Percentiles rank a stretch among this genome's conserved stretches.
These are phyloP conservation scores for Gleditsia sinensis DNA, from an alignment of 306 rosid genomes.

Conservation along the genomic window DNA sequence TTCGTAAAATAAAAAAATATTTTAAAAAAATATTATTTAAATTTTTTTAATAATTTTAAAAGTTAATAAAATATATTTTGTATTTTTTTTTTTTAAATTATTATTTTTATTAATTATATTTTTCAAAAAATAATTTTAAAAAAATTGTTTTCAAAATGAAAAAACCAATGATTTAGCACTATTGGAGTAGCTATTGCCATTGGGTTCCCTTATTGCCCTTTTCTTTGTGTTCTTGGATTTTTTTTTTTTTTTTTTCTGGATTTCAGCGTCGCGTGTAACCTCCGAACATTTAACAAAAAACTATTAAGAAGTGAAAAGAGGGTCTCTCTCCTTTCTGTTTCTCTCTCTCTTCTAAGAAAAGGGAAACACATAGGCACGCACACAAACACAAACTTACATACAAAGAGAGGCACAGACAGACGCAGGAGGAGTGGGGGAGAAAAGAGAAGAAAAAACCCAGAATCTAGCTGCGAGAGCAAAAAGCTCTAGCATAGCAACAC, in stretches of 20 bases:
- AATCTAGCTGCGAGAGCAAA: slow-evolving; percentile 33
- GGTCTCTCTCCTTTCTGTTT: not conserved
- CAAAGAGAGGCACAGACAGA: slow-evolving; percentile 13
- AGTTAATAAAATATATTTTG: too few species aligned
- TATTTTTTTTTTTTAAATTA: too few species aligned
- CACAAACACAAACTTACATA: slow-evolving; percentile 20
- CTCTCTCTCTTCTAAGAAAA: not conserved
- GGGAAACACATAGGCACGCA: slow-evolving; percentile 11
- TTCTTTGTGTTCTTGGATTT: not conserved
- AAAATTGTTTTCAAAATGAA: too few species aligned
- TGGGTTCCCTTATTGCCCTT: not conserved
- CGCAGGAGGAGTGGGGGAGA: slow-evolving; percentile 15
- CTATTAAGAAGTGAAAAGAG: slow-evolving; percentile 18
- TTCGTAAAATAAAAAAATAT: too few species aligned
- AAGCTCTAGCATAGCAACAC: slow-evolving; percentile 27
- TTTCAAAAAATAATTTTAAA: too few species aligned
- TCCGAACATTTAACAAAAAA: slow-evolving; percentile 29
- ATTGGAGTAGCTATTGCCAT: too few species aligned
- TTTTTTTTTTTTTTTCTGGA: not conserved
- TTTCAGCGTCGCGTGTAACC: slow-evolving; percentile 33
- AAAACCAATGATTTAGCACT: too few species aligned
- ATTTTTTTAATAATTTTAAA: too few species aligned
- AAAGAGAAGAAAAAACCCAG: slow-evolving; percentile 40
- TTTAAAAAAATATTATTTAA: too few species aligned
- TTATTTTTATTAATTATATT: too few species aligned